Percentiles rank a stretch among this genome's conserved stretches.
Conservation (phyloP, 2,329 filamentous ascomycete species). For the Alternaria sp. region DNA sequence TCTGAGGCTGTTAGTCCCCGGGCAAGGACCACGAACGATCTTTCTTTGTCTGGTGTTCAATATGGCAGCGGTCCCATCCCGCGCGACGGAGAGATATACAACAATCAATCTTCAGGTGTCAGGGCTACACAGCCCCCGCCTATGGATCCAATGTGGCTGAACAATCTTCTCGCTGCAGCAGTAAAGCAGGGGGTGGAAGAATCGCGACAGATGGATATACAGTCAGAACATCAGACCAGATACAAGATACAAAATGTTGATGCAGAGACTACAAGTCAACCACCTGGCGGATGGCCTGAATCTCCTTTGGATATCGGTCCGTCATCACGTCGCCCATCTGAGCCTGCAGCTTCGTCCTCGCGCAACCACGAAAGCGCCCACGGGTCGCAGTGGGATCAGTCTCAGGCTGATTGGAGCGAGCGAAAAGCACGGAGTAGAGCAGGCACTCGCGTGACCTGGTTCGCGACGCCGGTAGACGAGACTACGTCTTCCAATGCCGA, state of each 20-base stretch:
- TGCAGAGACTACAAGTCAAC: constrained; percentile 17
- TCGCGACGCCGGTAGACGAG: constrained; percentile 16
- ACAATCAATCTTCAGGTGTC: neutral
- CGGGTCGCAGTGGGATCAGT: constrained; percentile 12
- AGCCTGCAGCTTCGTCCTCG: neutral
- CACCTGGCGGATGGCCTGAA: constrained; percentile 39
- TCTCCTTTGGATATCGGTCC: constrained; percentile 17
- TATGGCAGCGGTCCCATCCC: constrained; percentile 44
- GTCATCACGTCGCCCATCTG: neutral
- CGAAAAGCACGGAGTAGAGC: constrained; percentile 9
- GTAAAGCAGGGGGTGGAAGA: constrained; percentile 35
- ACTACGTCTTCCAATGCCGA: constrained; percentile 11
- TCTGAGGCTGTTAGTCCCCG: constrained; percentile 23
- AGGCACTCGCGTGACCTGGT: constrained; percentile 24
- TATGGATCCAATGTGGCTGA: constrained; percentile 28
- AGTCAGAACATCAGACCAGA: neutral
- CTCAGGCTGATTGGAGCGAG: constrained; percentile 9
- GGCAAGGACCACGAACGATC: constrained; percentile 5
- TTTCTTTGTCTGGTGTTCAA: constrained; percentile 26
- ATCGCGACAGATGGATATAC: constrained; percentile 14
- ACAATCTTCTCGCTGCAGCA: constrained; percentile 26
- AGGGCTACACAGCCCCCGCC: neutral
- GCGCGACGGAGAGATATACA: constrained; percentile 6
- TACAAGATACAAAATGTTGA: neutral
- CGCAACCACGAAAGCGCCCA: neutral